Conservation (phyloP, 345 rosid genomes). For the Triadica sebifera region DNA sequence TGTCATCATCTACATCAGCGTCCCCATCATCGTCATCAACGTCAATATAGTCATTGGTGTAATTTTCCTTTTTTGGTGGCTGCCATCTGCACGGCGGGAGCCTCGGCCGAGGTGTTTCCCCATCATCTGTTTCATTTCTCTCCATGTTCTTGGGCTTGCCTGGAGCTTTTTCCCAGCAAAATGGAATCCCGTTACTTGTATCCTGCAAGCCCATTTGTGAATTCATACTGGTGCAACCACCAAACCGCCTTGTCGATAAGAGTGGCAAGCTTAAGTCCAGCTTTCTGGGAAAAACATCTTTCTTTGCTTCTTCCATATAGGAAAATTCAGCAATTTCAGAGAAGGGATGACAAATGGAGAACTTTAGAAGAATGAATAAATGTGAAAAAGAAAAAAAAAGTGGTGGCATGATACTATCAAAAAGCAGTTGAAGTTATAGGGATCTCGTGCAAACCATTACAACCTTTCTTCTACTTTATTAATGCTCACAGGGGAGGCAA, state of each 20-base stretch:
- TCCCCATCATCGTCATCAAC: conserved; percentile 25
- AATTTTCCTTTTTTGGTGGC: conserved; percentile 10
- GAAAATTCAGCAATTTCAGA: background rate
- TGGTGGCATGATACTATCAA: conserved; percentile 30
- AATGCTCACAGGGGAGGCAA: conserved; percentile 39
- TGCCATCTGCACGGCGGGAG: conserved; percentile 61
- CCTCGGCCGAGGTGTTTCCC: conserved; percentile 58
- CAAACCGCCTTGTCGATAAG: conserved; percentile 57
- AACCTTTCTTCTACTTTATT: conserved; percentile 36
- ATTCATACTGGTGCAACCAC: conserved; percentile 8
- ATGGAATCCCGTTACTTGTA: conserved; percentile 52
- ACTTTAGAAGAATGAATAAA: conserved; percentile 11
- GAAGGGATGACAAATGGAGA: background rate
- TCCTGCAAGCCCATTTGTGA: conserved; percentile 21
- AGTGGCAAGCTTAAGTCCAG: conserved; percentile 73
- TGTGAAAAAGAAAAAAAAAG: conserved; percentile 9
- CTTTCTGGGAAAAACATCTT: conserved; percentile 40
- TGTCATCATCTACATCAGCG: conserved; percentile 38
- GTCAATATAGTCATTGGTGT: background rate
- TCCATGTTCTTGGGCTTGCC: conserved; percentile 59
- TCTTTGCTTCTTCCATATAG: conserved; percentile 20
- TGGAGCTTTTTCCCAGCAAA: conserved; percentile 84
- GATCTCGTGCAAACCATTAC: conserved; percentile 51
- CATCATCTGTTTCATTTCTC: conserved; percentile 23
- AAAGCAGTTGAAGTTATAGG: conserved; percentile 37